Percentiles rank a stretch among this genome's conserved stretches.
Evolutionary conservation across 2,329 filamentous ascomycete species (phyloP).

Genomic region (Alternaria tenuissima): DNA sequence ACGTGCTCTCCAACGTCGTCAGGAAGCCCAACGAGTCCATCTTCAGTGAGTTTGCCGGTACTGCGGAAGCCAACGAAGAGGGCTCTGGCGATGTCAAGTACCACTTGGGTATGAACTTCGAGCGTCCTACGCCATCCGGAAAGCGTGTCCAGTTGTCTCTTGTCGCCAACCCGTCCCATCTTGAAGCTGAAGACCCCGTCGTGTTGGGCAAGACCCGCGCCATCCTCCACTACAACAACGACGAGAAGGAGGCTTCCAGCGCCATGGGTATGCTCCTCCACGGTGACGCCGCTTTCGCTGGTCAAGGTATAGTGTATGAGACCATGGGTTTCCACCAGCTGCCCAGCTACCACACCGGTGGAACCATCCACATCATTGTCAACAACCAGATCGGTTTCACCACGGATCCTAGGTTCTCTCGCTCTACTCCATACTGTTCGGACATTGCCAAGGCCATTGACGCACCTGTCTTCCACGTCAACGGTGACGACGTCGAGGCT

Average conservation of each 20-base stretch:
- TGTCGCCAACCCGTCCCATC: slow-evolving; percentile 96
- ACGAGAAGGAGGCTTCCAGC: slow-evolving; percentile 85
- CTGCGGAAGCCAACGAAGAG: slow-evolving; percentile 86
- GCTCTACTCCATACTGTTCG: slow-evolving; percentile 98
- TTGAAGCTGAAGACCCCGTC: slow-evolving; percentile 97
- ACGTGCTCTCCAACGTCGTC: slow-evolving; percentile 97
- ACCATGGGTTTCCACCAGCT: slow-evolving; percentile 97
- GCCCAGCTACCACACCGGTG: slow-evolving; percentile 94
- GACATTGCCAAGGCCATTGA: slow-evolving; percentile 99
- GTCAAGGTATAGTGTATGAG: slow-evolving; percentile 97
- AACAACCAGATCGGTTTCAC: slow-evolving; percentile 99
- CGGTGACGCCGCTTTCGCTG: slow-evolving; percentile 96
- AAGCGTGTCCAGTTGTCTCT: slow-evolving; percentile 99
- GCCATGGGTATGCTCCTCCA: slow-evolving; percentile 97
- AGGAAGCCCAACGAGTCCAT: slow-evolving; percentile 99
- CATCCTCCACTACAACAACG: slow-evolving; percentile 98
- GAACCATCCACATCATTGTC: slow-evolving; percentile 94
- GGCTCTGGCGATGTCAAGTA: slow-evolving; percentile 99
- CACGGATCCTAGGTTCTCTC: slow-evolving; percentile 94
- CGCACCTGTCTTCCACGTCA: slow-evolving; percentile 98
- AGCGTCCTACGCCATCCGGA: slow-evolving; percentile 95
- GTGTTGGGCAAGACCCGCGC: slow-evolving; percentile 97
- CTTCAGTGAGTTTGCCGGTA: slow-evolving; percentile 96
- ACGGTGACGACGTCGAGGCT: slow-evolving; percentile 97
- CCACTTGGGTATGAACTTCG: slow-evolving; percentile 99